These are phyloP conservation scores for Teunomyces lycoperdinae DNA, from an alignment of 805 yeast genomes.

Conservation along the genomic window DNA sequence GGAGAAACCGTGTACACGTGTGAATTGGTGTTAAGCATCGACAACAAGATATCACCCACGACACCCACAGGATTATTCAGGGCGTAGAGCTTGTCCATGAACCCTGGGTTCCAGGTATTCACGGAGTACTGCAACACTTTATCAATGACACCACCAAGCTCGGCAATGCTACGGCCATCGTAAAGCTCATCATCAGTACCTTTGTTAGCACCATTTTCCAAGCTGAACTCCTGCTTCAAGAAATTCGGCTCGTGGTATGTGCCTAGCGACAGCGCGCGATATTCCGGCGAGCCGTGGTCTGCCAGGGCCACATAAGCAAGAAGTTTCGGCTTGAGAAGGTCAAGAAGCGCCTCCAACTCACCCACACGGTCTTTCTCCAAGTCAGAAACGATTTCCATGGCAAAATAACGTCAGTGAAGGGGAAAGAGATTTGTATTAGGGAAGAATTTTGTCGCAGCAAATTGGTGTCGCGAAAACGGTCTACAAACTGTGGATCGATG, in stretches of 20 bases:
- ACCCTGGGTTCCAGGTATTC: slow-evolving; percentile 86
- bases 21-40: slow-evolving; percentile 75
- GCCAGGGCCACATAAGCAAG: slow-evolving; percentile 50
- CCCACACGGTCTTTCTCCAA: slow-evolving; percentile 48
- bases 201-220: slow-evolving; percentile 18
- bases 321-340: slow-evolving; percentile 49
- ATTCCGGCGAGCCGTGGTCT: slow-evolving; percentile 31
- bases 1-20: slow-evolving; percentile 88
- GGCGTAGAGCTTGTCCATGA: slow-evolving; percentile 79
- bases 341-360: slow-evolving; percentile 56
- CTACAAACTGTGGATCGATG: no score
- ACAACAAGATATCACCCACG: slow-evolving; percentile 64
- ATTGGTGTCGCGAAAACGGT: no score
- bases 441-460: neutral
- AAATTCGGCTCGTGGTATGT: slow-evolving; percentile 49
- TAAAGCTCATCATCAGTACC: slow-evolving; percentile 30
- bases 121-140: slow-evolving; percentile 63
- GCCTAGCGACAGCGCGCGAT: slow-evolving; percentile 48
- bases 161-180: slow-evolving; percentile 13
- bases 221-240: slow-evolving; percentile 30
- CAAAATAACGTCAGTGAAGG: neutral
- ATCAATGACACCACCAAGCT: slow-evolving; percentile 50
- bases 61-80: slow-evolving; percentile 85
- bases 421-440: neutral
- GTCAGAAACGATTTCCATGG: neutral